Evolutionary conservation across 2,329 filamentous ascomycete species (phyloP), one percentile per base, ranked within the genome.

Genomic region (Scopulariopsis brevicaulis): DNA sequence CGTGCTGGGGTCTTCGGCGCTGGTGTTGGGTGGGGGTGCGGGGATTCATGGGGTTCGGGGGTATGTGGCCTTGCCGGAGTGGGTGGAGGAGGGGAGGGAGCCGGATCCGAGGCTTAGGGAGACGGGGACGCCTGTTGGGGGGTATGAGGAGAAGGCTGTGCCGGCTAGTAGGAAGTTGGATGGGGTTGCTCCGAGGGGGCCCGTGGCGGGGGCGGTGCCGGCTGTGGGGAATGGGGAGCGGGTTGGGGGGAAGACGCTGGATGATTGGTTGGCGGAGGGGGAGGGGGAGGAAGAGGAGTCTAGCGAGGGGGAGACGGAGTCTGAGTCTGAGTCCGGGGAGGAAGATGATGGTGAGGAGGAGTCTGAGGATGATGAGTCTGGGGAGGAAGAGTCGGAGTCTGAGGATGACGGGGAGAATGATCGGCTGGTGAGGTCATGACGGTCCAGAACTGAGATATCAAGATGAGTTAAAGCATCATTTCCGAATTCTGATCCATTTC

Each of bases 231-330:
- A 54, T 50, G 71, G 73, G 5, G 84, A 84, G 54, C 76, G 71
- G 12, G 69, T 77, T 1, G 78, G 79, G 56, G 83, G 83, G 48
- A 96, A 96, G 79, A 90, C 86, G 22, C 74, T 99, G 61, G 91
- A 97, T 73, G 90, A 96, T 69, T 97, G 94, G 92, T 76, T 97
- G 59, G 90, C 86, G 4, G 88, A 90, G 66, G 79, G 77, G 11
- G 78, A 80, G 25, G 78, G 76, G 1, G 78, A 77, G 7, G 74
- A 76, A 11, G 71, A 73, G 3, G 74, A 74, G 22, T 74, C 73
- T 3, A 77, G 77, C 0, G 78, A 78, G 1, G 77, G 77, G 2
- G 77, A 79, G 0, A 76, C 76, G 0, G 77, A 79, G 0, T 77
- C 78, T 1, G 77, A 80, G 8, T 77, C 78, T 1, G 74, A 76